Percentiles rank a stretch among this genome's conserved stretches.
Evolutionary conservation across 2,329 filamentous ascomycete genomes (phyloP).

Genomic region (Trichoderma semiorbis): DNA sequence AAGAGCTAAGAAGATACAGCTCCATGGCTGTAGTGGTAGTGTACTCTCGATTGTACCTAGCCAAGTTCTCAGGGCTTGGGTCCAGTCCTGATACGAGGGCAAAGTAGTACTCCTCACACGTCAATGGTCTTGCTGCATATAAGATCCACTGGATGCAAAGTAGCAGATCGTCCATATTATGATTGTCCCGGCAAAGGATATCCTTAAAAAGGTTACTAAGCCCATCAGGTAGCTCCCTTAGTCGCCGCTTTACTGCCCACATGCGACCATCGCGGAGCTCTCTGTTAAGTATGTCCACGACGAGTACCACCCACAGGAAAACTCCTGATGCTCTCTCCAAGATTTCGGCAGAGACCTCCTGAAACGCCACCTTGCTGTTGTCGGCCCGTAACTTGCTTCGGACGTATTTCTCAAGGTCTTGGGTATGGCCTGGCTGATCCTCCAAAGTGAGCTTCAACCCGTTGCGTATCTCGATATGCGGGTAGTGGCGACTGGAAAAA

Average conservation of each 20-base stretch:
- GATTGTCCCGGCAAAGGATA: slow-evolving; percentile 47
- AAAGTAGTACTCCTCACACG: slow-evolving; percentile 42
- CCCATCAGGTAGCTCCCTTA: slow-evolving; percentile 35
- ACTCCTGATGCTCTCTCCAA: not conserved
- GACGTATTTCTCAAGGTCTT: not conserved
- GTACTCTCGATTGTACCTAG: not conserved
- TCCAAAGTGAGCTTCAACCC: not conserved
- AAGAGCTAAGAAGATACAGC: not conserved
- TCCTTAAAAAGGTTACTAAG: slow-evolving; percentile 49
- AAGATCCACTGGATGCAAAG: slow-evolving; percentile 52
- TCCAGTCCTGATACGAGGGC: slow-evolving; percentile 20
- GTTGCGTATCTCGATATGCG: not conserved
- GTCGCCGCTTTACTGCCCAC: slow-evolving; percentile 19
- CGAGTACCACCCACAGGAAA: not conserved
- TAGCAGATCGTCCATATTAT: slow-evolving; percentile 38
- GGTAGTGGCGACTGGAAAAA: not conserved
- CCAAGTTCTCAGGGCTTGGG: not conserved
- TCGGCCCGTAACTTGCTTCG: not conserved
- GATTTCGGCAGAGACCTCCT: not conserved
- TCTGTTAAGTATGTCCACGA: not conserved
- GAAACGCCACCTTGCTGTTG: not conserved
- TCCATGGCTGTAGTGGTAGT: not conserved
- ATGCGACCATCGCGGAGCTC: not conserved
- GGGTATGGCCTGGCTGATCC: not conserved
- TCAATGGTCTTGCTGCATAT: slow-evolving; percentile 44